Conservation (phyloP, 441 rosid genomes). For the California macrophylla region DNA sequence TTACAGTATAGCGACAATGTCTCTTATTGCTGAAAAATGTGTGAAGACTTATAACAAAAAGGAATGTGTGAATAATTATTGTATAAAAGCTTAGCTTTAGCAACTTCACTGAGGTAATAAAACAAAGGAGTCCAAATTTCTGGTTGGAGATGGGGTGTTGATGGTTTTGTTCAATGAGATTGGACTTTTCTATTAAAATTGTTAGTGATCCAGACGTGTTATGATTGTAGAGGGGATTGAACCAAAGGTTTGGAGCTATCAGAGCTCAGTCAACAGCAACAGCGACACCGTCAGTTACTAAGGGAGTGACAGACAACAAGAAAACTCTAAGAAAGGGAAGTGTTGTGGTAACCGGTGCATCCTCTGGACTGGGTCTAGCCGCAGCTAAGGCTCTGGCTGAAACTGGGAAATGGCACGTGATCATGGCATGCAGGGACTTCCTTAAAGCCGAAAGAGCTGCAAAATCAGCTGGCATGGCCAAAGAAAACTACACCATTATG, state of each 20-base stretch:
- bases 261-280: slow-evolving; percentile 14
- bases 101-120: not conserved
- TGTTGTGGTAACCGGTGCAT: slow-evolving; percentile 78
- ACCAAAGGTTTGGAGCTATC: not conserved
- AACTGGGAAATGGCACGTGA: slow-evolving; percentile 86
- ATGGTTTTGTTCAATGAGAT: not conserved
- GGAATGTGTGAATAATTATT: too few relatives aligned
- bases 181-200: not conserved
- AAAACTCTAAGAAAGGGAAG: slow-evolving; percentile 77
- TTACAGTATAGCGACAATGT: too few relatives aligned
- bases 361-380: slow-evolving; percentile 87
- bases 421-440: slow-evolving; percentile 92
- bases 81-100: too few relatives aligned
- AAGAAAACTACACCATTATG: slow-evolving; percentile 67
- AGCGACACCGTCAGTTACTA: not conserved
- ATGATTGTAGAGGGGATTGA: not conserved
- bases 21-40: too few relatives aligned
- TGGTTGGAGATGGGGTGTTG: not conserved
- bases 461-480: slow-evolving; percentile 54
- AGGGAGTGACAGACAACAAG: slow-evolving; percentile 45
- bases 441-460: slow-evolving; percentile 76
- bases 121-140: too few relatives aligned
- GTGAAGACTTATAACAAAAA: too few relatives aligned
- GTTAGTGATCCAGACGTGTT: too few relatives aligned
- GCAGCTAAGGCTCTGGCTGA: slow-evolving; percentile 83